phyloP scores from a whole-genome alignment of 306 rosid species.

The Rosa lucieae region DNA sequence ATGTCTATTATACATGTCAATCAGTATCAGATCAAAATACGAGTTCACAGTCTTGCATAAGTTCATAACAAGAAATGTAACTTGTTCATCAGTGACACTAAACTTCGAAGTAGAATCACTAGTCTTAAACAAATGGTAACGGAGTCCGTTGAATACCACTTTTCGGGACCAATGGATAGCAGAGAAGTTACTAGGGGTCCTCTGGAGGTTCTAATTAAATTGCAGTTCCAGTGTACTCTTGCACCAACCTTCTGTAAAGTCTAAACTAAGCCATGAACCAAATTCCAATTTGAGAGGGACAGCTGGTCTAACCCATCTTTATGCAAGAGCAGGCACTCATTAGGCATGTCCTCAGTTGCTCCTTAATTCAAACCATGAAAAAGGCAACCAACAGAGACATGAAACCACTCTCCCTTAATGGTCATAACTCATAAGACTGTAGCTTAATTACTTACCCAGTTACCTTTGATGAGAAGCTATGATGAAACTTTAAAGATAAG shows the following conservation, averaged over 20 bases:
- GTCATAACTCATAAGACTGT: not conserved
- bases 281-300: constrained; percentile 21
- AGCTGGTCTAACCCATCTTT: not conserved
- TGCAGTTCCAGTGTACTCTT: constrained; percentile 1
- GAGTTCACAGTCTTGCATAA: not conserved
- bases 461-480: constrained; percentile 22
- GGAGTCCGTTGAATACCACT: not conserved
- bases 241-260: constrained; percentile 10
- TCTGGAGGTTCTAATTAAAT: not conserved
- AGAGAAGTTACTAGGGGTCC: not conserved
- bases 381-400: constrained; percentile 19
- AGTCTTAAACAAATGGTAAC: not conserved
- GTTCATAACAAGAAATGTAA: not conserved
- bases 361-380: constrained; percentile 12
- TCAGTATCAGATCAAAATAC: not conserved
- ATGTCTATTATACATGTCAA: not conserved
- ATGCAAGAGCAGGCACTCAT: not conserved
- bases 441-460: not conserved
- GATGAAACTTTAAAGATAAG: constrained; percentile 14
- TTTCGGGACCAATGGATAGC: not conserved
- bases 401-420: constrained; percentile 8
- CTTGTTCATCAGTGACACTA: not conserved
- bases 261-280: constrained; percentile 13
- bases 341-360: not conserved
- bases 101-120: not conserved